Conservation (phyloP, 345 rosid species). For the Litchi chinensis region DNA sequence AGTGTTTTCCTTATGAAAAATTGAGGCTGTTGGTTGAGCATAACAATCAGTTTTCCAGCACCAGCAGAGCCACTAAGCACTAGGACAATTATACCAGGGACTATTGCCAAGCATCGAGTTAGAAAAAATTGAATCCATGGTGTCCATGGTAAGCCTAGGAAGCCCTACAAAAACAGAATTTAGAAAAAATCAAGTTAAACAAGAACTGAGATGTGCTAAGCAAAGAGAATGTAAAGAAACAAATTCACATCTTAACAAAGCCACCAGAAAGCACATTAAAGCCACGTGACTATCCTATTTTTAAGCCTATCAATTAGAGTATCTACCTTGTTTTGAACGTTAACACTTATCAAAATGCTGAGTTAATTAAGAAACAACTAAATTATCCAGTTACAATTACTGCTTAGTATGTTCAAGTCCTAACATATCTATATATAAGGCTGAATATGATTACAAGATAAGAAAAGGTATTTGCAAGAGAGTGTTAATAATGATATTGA, state of each 20-base stretch:
- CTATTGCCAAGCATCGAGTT: conserved; percentile 88
- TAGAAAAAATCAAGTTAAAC: not conserved
- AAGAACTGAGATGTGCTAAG: conserved; percentile 1
- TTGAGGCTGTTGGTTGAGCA: conserved; percentile 10
- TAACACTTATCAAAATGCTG: not conserved
- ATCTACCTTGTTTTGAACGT: not conserved
- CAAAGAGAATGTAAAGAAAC: not conserved
- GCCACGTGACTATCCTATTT: not conserved
- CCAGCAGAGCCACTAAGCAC: conserved; percentile 89
- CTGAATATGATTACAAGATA: too few species aligned
- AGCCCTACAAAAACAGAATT: conserved; percentile 48
- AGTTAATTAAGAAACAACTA: conserved; percentile 4
- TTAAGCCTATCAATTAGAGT: not conserved
- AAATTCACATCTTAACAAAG: not conserved
- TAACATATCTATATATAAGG: too few species aligned
- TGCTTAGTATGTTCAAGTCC: too few species aligned
- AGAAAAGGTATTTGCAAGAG: not conserved
- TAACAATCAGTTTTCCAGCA: conserved; percentile 85
- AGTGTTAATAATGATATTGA: not conserved
- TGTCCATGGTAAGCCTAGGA: conserved; percentile 68
- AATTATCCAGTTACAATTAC: not conserved
- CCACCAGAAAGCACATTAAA: not conserved
- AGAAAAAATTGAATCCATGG: conserved; percentile 85
- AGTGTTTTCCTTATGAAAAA: not conserved
- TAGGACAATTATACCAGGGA: conserved; percentile 89